Conservation (phyloP, 164 flowering plant genomes). For the Vitis rotundifolia region DNA sequence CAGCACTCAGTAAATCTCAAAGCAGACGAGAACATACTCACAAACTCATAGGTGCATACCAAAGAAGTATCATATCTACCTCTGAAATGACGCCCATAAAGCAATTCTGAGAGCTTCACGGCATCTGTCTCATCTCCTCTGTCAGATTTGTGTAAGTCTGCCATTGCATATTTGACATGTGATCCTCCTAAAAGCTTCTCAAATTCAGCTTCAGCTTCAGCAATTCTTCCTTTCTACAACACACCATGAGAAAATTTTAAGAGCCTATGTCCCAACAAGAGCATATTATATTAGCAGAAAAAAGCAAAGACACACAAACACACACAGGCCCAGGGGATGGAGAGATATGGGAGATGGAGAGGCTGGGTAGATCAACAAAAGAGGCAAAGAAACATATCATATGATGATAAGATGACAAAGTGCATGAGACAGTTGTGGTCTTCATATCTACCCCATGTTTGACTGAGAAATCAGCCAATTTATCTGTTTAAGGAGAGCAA, state of each 20-base stretch:
- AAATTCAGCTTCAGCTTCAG: conserved; percentile 82
- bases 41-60: background rate
- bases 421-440: no score
- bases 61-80: conserved; percentile 42
- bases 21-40: background rate
- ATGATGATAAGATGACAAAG: no score
- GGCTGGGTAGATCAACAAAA: no score
- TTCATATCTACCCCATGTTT: no score
- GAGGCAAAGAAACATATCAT: no score
- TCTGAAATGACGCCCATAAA: conserved; percentile 83
- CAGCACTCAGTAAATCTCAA: background rate
- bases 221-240: conserved; percentile 72
- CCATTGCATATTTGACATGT: conserved; percentile 73
- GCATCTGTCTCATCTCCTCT: conserved; percentile 67
- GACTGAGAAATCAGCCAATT: no score
- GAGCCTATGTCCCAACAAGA: background rate
- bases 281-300: background rate
- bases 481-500: no score
- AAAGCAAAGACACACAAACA: no score
- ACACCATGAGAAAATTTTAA: conserved; percentile 3
- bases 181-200: conserved; percentile 78
- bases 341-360: no score
- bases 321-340: no score
- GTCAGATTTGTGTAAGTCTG: conserved; percentile 74
- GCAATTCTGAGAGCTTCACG: conserved; percentile 65